phyloP scores from a whole-genome alignment of 2,329 filamentous ascomycete genomes.

The Mycosphaerella arachidis region DNA sequence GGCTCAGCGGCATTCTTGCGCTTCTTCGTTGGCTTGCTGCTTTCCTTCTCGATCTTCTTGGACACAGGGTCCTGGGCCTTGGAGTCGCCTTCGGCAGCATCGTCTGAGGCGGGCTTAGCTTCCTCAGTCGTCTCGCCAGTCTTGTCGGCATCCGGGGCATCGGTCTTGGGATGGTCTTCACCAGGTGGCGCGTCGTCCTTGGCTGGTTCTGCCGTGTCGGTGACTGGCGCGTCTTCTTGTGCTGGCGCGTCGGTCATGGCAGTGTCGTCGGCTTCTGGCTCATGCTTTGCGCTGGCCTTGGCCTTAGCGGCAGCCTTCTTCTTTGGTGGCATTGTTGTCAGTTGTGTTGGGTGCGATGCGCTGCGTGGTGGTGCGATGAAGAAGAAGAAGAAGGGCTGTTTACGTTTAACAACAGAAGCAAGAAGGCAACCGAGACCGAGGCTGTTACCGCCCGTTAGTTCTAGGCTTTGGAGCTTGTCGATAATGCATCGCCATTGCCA shows the following conservation, averaged over 20 bases:
- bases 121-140: background rate
- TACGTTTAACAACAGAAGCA: background rate
- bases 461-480: background rate
- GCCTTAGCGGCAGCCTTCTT: background rate
- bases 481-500: background rate
- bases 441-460: background rate
- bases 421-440: background rate
- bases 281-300: background rate
- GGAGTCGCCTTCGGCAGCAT: background rate
- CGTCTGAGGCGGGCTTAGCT: background rate
- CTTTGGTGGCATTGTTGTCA: conserved; percentile 3
- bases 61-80: background rate
- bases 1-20: conserved; percentile 20
- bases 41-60: background rate
- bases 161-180: background rate
- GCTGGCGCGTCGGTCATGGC: background rate
- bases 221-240: background rate
- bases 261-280: background rate
- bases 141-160: background rate
- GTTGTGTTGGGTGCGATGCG: background rate
- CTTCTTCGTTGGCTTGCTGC: conserved; percentile 16
- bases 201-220: conserved; percentile 3
- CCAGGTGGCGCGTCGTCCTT: conserved; percentile 4
- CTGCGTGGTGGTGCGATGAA: background rate
- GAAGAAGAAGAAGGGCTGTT: background rate